Base-by-base conservation (phyloP, 495 filamentous ascomycete genomes). In the Parathielavia appendiculata region DNA sequence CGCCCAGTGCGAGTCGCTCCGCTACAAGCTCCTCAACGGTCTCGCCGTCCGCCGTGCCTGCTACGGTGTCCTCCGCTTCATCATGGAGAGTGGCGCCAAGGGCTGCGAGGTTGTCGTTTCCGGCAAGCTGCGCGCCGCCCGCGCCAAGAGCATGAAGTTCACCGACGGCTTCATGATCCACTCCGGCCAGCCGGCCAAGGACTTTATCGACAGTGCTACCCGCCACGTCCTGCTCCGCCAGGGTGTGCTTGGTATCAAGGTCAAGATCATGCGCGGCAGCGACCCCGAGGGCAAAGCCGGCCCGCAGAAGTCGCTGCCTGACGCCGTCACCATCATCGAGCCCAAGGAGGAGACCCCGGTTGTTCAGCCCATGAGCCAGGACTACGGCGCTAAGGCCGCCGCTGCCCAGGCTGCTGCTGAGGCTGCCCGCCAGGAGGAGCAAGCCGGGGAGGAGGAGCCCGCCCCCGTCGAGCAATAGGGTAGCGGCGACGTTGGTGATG, bases 81-180 rank as follows among this genome's bases (percentile, higher is more conserved):
- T 98, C 79, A 98, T 98, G 93, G 93, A 98, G 87, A 86, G 79
- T 67, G 93, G 93, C 74, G 93, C 93, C 71, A 98, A 98, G 87
- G 93, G 93, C 74, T 98, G 93, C 75, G 93, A 98, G 83, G 93
- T 98, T 65, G 93, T 98, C 67, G 93, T 98, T 61, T 95, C 90
- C 70, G 93, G 93, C 75, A 98, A 98, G 84, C 88, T 98, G 63
- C 86, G 93, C 70, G 93, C 93, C 78, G 93, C 93, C 67, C 89
- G 93, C 83, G 93, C 93, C 74, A 98, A 98, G 89, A 89, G 84
- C 82, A 98, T 98, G 93, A 98, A 98, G 86, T 98, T 98, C 86
- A 98, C 93, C 74, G 93, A 98, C 75, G 93, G 93, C 71, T 98
- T 98, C 90, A 98, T 98, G 93, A 98, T 98, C 83, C 93, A 98